Evolutionary conservation across 495 filamentous ascomycete genomes (phyloP).

Genomic region (Penicillium cataractarum): DNA sequence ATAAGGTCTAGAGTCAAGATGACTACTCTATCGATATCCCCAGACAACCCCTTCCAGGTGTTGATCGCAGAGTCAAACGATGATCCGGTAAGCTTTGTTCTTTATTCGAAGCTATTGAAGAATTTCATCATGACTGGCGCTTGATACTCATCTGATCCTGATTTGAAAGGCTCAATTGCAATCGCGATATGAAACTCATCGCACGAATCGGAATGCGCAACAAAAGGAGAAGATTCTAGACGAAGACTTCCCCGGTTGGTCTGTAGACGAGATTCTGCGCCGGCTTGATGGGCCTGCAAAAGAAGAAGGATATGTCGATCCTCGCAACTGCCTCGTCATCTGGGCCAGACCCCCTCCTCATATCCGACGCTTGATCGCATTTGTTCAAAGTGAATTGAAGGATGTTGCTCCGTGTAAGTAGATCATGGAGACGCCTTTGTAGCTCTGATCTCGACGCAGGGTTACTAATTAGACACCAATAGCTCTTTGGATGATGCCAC

Average conservation of each 20-base stretch:
- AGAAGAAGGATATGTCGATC: conserved; percentile 69
- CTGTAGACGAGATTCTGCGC: conserved; percentile 70
- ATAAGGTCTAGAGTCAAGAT: not conserved
- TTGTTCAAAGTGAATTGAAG: conserved; percentile 64
- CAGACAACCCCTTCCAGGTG: conserved; percentile 72
- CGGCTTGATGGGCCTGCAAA: conserved; percentile 63
- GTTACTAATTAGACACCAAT: not conserved
- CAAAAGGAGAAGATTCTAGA: conserved; percentile 70
- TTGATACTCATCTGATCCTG: not conserved
- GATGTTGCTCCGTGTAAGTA: conserved; percentile 64
- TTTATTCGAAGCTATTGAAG: not conserved
- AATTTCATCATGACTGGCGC: not conserved
- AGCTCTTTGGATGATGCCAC: conserved; percentile 87
- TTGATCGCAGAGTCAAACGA: conserved; percentile 65
- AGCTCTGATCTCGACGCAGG: not conserved
- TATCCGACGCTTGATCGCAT: conserved; percentile 62
- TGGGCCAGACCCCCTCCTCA: conserved; percentile 79
- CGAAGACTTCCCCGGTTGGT: conserved; percentile 65
- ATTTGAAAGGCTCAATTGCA: conserved; percentile 61
- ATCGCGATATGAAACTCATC: conserved; percentile 67
- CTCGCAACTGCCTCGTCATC: conserved; percentile 77
- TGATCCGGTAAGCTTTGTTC: conserved; percentile 49
- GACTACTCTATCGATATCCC: conserved; percentile 13
- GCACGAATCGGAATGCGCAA: conserved; percentile 68
- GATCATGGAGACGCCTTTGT: not conserved